These are phyloP conservation scores for Penicillium sp. DNA, from an alignment of 2,329 filamentous ascomycete species.

Conservation along the genomic window DNA sequence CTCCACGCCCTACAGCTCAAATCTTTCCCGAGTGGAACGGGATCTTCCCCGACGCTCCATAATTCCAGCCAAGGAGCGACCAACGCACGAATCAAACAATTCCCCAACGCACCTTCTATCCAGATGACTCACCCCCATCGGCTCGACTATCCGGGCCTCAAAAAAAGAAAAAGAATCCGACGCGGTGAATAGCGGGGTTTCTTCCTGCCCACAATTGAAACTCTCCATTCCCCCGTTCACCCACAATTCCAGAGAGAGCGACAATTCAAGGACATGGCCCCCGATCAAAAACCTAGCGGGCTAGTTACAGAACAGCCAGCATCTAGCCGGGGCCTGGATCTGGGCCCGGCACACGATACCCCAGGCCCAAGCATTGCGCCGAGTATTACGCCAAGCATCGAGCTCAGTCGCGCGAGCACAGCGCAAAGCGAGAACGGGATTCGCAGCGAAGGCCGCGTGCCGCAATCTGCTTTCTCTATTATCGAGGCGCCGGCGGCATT, in stretches of 20 bases:
- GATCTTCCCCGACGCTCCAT: neutral
- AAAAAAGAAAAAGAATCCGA: neutral
- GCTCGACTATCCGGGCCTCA: neutral
- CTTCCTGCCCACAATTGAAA: too few species aligned
- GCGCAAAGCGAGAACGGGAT: neutral
- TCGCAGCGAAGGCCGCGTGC: slow-evolving; percentile 17
- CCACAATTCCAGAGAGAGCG: neutral
- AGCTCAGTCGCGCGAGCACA: neutral
- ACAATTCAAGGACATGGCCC: slow-evolving; percentile 4
- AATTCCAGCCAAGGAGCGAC: neutral
- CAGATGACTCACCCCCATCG: neutral
- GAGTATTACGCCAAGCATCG: neutral
- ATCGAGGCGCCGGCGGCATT: slow-evolving; percentile 23
- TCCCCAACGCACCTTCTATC: neutral
- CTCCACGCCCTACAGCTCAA: neutral
- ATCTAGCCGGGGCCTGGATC: too few species aligned
- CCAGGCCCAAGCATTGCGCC: slow-evolving; percentile 2
- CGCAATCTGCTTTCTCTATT: slow-evolving; percentile 23
- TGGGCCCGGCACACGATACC: neutral
- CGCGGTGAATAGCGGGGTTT: neutral
- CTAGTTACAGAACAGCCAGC: neutral
- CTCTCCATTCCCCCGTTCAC: too few species aligned
- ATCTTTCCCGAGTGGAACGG: neutral
- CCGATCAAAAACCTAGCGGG: slow-evolving; percentile 2
- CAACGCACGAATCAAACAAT: neutral